Evolutionary conservation across 345 rosid species (phyloP).

Genomic region (Acer negundo): DNA sequence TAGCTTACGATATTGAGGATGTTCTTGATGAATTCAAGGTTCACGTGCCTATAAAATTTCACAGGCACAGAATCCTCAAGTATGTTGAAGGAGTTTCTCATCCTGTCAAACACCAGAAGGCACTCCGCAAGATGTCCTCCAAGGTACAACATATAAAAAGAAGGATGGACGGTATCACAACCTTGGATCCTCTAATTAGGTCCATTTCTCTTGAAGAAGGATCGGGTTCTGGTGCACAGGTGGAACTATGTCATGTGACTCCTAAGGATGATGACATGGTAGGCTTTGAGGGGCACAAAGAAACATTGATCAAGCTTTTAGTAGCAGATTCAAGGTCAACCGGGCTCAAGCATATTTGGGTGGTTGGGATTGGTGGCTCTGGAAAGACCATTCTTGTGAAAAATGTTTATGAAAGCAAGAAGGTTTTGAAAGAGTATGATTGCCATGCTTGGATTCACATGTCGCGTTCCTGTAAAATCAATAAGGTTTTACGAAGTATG

Average conservation of each 20-base stretch:
- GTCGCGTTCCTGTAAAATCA: not conserved
- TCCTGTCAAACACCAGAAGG: not conserved
- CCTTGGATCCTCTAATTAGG: not conserved
- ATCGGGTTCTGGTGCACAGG: not conserved
- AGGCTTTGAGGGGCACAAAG: not conserved
- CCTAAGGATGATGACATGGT: not conserved
- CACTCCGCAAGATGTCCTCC: not conserved
- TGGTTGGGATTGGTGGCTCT: not conserved
- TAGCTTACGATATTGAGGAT: constrained; percentile 5
- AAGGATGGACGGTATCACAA: not conserved
- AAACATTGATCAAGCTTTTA: not conserved
- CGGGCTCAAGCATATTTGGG: not conserved
- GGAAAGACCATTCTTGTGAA: constrained; percentile 5
- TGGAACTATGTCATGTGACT: not conserved
- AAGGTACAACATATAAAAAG: not conserved
- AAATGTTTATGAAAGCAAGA: not conserved
- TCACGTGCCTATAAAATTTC: not conserved
- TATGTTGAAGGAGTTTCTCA: no score
- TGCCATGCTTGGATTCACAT: constrained; percentile 8
- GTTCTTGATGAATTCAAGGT: constrained; percentile 1
- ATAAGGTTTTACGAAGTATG: not conserved
- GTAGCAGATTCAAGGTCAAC: not conserved
- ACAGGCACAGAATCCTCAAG: not conserved
- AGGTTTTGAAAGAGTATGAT: not conserved
- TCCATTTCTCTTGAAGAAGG: not conserved